Evolutionary conservation across 2,329 filamentous ascomycete species (phyloP).

Genomic region (Parasarocladium wereldwijsianum): DNA sequence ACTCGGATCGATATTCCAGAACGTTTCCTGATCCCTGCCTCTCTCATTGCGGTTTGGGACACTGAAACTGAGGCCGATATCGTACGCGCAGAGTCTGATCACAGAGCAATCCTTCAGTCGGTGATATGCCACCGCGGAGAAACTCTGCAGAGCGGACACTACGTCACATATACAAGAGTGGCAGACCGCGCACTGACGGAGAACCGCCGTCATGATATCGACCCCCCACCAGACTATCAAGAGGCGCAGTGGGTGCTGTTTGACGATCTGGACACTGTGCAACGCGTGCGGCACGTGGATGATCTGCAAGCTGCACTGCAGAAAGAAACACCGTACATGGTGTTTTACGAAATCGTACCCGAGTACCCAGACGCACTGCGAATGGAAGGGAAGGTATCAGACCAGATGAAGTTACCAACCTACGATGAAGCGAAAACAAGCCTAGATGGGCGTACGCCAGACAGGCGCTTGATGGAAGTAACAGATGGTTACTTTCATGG

Average conservation of each 20-base stretch:
- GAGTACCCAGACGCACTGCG: slow-evolving; percentile 54
- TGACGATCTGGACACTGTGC: slow-evolving; percentile 60
- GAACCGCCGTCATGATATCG: slow-evolving; percentile 38
- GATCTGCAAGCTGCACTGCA: slow-evolving; percentile 63
- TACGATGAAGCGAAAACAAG: slow-evolving; percentile 38
- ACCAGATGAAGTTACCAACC: slow-evolving; percentile 46
- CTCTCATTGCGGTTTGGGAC: slow-evolving; percentile 60
- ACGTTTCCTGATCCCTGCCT: slow-evolving; percentile 69
- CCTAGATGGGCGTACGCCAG: slow-evolving; percentile 2
- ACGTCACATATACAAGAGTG: slow-evolving; percentile 71
- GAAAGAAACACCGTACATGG: slow-evolving; percentile 81
- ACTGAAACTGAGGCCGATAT: slow-evolving; percentile 42
- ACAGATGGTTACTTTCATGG: too few species aligned
- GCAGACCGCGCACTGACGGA: slow-evolving; percentile 47
- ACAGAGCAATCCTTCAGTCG: slow-evolving; percentile 83
- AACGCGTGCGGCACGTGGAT: slow-evolving; percentile 62
- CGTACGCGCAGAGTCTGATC: slow-evolving; percentile 45
- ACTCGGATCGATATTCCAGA: slow-evolving; percentile 85
- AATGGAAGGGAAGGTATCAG: slow-evolving; percentile 28
- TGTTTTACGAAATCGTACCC: slow-evolving; percentile 91
- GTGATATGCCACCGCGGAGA: slow-evolving; percentile 84
- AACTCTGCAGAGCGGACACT: slow-evolving; percentile 79
- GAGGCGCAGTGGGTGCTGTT: slow-evolving; percentile 79
- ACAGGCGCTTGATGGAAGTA: too few species aligned
- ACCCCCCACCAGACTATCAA: slow-evolving; percentile 50